Evolutionary conservation across 352 stramenopile genomes (phyloP).

Genomic region (Pythium pyrilobum): DNA sequence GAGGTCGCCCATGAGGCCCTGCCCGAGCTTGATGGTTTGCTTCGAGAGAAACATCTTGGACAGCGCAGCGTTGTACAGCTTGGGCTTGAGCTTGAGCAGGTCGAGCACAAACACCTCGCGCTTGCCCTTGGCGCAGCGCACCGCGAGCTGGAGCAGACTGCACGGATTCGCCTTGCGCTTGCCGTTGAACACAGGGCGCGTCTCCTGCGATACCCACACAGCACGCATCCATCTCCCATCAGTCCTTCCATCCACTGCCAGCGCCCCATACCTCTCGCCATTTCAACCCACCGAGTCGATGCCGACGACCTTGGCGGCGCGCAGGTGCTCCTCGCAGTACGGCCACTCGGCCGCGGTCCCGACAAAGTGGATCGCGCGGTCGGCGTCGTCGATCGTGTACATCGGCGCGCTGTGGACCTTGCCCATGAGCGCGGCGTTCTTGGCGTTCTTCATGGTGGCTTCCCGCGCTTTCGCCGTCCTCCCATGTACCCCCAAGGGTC

Average conservation of each 20-base stretch:
- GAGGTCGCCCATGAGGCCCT: constrained; percentile 58
- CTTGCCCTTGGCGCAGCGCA: constrained; percentile 36
- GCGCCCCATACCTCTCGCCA: neutral
- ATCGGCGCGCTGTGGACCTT: constrained; percentile 49
- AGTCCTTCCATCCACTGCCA: too few relatives aligned
- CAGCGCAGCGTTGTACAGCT: constrained; percentile 57
- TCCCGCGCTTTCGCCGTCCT: constrained; percentile 9
- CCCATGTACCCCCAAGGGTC: constrained; percentile 17
- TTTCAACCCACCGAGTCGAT: constrained; percentile 60
- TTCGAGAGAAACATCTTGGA: constrained; percentile 58
- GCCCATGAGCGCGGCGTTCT: constrained; percentile 16
- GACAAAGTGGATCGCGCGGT: constrained; percentile 48
- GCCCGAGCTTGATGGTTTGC: constrained; percentile 59
- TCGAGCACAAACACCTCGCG: constrained; percentile 78
- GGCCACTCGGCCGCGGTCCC: constrained; percentile 33
- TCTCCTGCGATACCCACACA: constrained; percentile 45
- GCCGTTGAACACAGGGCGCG: constrained; percentile 46
- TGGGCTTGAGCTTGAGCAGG: constrained; percentile 44
- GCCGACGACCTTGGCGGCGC: constrained; percentile 45
- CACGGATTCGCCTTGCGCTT: constrained; percentile 31
- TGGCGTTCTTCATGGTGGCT: constrained; percentile 29
- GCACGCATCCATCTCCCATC: too few relatives aligned
- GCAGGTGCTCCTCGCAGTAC: constrained; percentile 44
- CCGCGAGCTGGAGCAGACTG: constrained; percentile 62
- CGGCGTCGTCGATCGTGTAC: constrained; percentile 40